Conservation (phyloP, 1,139 yeast genomes). For the Zygosaccharomyces pseudobailii region DNA sequence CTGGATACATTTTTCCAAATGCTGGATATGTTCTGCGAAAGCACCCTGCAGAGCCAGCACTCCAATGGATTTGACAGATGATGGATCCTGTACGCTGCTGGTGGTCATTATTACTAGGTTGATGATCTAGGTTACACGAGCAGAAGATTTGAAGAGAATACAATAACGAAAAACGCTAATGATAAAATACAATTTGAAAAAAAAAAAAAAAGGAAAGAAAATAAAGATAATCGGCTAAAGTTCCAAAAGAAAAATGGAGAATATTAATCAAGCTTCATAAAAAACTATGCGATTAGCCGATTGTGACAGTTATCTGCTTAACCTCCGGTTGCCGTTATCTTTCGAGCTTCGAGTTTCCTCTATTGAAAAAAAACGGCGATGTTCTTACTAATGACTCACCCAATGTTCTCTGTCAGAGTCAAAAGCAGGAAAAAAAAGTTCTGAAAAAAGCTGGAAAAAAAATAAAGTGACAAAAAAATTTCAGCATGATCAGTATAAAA, state of each 20-base stretch:
- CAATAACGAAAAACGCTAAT: background rate
- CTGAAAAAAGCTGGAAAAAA: background rate
- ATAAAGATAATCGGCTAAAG: background rate
- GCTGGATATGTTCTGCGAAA: slow-evolving; percentile 63
- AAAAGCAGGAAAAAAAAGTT: background rate
- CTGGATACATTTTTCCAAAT: slow-evolving; percentile 41
- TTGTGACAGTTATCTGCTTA: background rate
- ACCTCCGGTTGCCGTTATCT: background rate
- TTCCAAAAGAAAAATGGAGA: no score
- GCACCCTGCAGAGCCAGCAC: slow-evolving; percentile 83
- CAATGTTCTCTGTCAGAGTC: slow-evolving; percentile 1
- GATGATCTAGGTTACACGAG: background rate
- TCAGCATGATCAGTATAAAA: slow-evolving; percentile 1
- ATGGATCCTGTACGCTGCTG: slow-evolving; percentile 1
- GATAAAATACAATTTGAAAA: background rate
- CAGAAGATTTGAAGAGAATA: background rate
- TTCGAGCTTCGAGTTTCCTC: slow-evolving; percentile 1
- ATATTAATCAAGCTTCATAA: background rate
- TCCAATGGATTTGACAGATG: slow-evolving; percentile 42
- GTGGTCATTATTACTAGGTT: background rate
- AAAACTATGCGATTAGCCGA: background rate
- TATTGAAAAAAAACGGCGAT: background rate
- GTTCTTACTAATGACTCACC: background rate
- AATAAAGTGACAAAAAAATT: background rate
- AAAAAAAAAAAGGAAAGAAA: background rate